These are phyloP conservation scores for Botrytis byssoidea DNA, from an alignment of 2,329 filamentous ascomycete species.

Conservation along the genomic window DNA sequence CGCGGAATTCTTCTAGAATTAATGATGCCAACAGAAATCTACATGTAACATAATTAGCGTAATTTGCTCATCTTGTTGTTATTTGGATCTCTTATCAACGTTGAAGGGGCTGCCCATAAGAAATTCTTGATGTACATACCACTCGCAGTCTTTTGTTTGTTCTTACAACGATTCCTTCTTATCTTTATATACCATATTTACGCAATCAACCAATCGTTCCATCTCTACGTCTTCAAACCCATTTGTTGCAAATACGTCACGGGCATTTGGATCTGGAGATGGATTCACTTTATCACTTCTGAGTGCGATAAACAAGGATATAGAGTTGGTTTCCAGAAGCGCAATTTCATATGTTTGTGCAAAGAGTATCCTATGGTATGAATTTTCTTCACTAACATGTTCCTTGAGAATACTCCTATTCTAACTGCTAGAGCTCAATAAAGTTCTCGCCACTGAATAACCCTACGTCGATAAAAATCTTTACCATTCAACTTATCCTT, in stretches of 20 bases:
- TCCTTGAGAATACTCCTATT: too few relatives aligned
- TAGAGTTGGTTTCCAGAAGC: neutral
- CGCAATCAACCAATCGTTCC: neutral
- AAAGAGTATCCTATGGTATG: too few relatives aligned
- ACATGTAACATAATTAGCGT: neutral
- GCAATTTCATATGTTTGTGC: neutral
- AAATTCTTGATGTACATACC: neutral
- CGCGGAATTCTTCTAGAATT: neutral
- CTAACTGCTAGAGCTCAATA: neutral
- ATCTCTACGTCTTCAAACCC: neutral
- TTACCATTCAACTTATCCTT: neutral
- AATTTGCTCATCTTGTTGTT: neutral
- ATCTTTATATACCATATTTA: neutral
- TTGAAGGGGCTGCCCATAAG: neutral
- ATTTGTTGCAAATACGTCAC: neutral
- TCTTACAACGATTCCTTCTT: neutral
- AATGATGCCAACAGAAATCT: neutral
- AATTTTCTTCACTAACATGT: too few relatives aligned
- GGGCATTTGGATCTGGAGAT: neutral
- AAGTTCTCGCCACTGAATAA: neutral
- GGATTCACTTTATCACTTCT: neutral
- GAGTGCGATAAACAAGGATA: neutral
- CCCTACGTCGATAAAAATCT: neutral
- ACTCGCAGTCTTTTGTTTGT: neutral
- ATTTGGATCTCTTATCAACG: neutral